Evolutionary conservation across 2,329 filamentous ascomycete species (phyloP), one percentile per base, ranked within the genome.

Genomic region (Cadophora sp.): DNA sequence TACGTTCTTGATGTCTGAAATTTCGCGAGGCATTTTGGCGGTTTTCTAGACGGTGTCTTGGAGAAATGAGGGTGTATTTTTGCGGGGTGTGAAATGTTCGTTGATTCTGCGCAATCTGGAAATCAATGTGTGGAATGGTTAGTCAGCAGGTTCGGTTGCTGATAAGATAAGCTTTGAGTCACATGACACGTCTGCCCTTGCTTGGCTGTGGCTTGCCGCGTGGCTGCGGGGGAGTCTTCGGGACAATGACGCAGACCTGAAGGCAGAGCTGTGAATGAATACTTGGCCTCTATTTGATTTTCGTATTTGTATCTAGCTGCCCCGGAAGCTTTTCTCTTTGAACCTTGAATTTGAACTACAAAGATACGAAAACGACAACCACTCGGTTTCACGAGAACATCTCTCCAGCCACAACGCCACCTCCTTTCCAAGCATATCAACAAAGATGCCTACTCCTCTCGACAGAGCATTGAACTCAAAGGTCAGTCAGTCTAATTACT

Each of bases 11-110:
- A 98, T 98, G 83, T 98, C 96, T 82, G 90, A 92, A 83, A 97
- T 91, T 92, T 98, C 94, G 81, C 89, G 88, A 90, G 96, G 95
- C 96, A 99, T 99, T 84, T 86, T 97, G 92, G 84, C 85, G 84
- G 85, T 82, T 71, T 41, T 71, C 62, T 68, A 66, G 71, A 71
- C 55, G 63, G 60, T 53, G 66, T 69, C 61, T 58, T 63, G 67
- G 66, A 65, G 55, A 70, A 71, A 71, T 70, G 69, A 70, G 65
- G 43, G 53, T 66, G 65, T 22, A 62, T 47, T 69, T 62, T 60
- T 41, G 47, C 59, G 59, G n/a, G 53, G 51, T 56, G 53, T 43
- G 43, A 68, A 58, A 50, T 61, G 64, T 53, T 64, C 61, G 61
- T 61, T 64, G 43, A 59, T 36, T 24, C 59, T 64, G 48, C n/a